phyloP scores from a whole-genome alignment of 306 rosid species.

The Rubus idaeus region DNA sequence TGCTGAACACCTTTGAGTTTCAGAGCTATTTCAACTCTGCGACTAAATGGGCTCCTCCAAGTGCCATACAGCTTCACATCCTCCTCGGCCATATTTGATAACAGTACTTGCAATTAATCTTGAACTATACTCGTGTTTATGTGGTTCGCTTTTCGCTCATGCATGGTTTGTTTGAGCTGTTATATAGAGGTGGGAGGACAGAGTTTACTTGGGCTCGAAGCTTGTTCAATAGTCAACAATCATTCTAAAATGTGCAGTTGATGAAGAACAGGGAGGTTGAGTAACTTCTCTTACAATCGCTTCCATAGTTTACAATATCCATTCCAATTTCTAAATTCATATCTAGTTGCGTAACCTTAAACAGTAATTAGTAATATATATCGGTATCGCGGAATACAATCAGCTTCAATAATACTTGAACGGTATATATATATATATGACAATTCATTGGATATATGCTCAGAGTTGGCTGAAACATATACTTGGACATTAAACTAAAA shows the following conservation, averaged over 20 bases:
- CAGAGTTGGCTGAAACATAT: background rate
- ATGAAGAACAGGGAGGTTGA: background rate
- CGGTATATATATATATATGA: no score
- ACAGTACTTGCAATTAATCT: background rate
- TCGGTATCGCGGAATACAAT: background rate
- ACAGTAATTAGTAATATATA: background rate
- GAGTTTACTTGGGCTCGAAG: background rate
- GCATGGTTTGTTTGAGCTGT: background rate
- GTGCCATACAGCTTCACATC: conserved; percentile 36
- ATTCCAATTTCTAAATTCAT: background rate
- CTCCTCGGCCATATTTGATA: conserved; percentile 24
- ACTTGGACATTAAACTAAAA: background rate
- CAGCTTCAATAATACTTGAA: background rate
- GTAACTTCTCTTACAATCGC: background rate
- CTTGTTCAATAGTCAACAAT: background rate
- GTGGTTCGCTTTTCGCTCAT: background rate
- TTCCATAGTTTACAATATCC: background rate
- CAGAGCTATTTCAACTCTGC: conserved; percentile 48
- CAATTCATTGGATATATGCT: background rate
- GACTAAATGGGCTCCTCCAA: conserved; percentile 43
- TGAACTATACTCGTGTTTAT: background rate
- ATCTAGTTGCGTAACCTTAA: background rate
- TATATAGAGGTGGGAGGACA: background rate
- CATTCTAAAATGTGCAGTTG: background rate
- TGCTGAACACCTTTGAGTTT: conserved; percentile 53